Percentiles rank a stretch among this genome's conserved stretches.
Conservation (phyloP, 768 basidiomycete species). For the Calocybe gangraenosa region DNA sequence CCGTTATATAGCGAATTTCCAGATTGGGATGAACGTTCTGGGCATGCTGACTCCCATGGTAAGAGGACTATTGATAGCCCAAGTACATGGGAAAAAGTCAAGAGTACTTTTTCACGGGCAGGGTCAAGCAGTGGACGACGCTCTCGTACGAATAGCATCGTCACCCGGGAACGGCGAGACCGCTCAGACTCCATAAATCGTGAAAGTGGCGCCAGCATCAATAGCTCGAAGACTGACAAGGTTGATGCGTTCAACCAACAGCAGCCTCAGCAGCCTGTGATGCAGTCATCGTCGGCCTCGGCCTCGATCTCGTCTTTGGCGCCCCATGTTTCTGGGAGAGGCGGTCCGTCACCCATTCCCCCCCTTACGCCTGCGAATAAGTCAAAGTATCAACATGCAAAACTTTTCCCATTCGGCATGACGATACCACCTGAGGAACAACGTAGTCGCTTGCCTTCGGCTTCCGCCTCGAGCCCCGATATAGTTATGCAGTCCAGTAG, state of each 20-base stretch:
- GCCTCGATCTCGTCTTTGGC: conserved; percentile 65
- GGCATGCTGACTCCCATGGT: conserved; percentile 37
- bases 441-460: conserved; percentile 48
- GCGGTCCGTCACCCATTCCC: conserved; percentile 75
- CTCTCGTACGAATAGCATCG: conserved; percentile 75
- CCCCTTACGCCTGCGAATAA: conserved; percentile 67
- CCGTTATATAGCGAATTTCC: conserved; percentile 47
- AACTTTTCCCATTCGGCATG: conserved; percentile 88
- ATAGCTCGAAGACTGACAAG: conserved; percentile 58
- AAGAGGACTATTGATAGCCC: conserved; percentile 57
- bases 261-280: conserved; percentile 38
- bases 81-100: conserved; percentile 70
- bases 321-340: conserved; percentile 49
- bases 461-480: conserved; percentile 43
- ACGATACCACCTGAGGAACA: conserved; percentile 67
- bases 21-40: conserved; percentile 42
- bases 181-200: conserved; percentile 71
- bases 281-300: conserved; percentile 64
- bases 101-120: conserved; percentile 60
- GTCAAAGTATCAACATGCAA: conserved; percentile 69
- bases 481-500: conserved; percentile 36
- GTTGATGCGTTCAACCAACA: conserved; percentile 34
- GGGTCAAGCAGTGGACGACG: conserved; percentile 67
- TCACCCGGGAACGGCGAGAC: conserved; percentile 60
- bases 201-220: conserved; percentile 72